Evolutionary conservation across 2,329 filamentous ascomycete genomes (phyloP), one percentile per base, ranked within the genome.

Genomic region (Exophiala viscosa): DNA sequence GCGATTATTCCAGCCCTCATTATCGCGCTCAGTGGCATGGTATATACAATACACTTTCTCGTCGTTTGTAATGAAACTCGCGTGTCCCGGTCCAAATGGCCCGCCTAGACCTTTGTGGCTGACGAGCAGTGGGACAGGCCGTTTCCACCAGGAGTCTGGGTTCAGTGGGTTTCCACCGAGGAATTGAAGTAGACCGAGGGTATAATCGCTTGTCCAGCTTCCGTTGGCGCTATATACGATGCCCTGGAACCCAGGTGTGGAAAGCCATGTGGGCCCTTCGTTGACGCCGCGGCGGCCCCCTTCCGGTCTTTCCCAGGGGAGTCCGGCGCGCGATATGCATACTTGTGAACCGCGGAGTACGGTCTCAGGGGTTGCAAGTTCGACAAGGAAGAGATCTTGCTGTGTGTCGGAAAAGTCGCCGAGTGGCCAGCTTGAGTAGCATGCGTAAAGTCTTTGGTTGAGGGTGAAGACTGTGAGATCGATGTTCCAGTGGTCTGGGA

Each of bases 191-290:
- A 63, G 14, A 6, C 45, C 61, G 5, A 63, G 54, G 28, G 55
- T 49, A 45, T 63, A 63, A 18, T 63, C 58, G 40, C 52, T 52
- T 14, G 60, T 62, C 61, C 61, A 63, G 44, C 48, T 56, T 14
- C 61, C 61, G 45, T 63, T 58, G 35, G 56, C 61, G n/a, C 46
- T 53, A 54, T 62, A 63, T 23, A 63, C 52, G 35, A 63, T 63
- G 14, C 61, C 61, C 14, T 55, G 32, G 39, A 57, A 63, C 15
- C 53, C 52, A 8, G 54, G 49, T 11, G 59, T 50, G 34, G 33
- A 44, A 14, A 63, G 28, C 44, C 52, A 63, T 13, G 55, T 59
- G 3, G 60, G 60, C 1, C 61, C 61, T 47, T 63, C 61, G 39
- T 63, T 63, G 17, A 63, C 52, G n/a, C 61, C 61, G 3, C 58